Base-by-base conservation (phyloP, 192 early-diverging fungal species). In the Linnemannia hyalina region DNA sequence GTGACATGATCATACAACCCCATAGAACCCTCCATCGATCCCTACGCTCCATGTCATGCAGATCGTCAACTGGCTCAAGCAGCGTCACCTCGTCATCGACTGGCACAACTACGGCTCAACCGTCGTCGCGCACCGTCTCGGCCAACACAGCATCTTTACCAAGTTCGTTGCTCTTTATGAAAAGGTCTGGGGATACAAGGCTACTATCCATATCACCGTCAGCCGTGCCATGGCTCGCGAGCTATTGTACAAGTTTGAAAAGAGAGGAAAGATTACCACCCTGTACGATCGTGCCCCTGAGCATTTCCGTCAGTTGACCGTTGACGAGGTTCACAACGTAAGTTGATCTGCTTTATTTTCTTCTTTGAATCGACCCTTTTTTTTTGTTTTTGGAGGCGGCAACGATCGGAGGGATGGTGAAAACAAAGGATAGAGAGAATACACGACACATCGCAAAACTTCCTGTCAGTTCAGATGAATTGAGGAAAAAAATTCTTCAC, bases 31-130 rank as follows among this genome's bases (percentile, higher is more conserved):
- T 42, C 98, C 98, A 11, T 93, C 98, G 5, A 95, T 99, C 75
- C 98, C 98, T 2, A 98, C 97, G 10, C 91, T 99, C 70, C 47
- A 93, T 6, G 91, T 99, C 76, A 95, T 92, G 46, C 96, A 95
- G 36, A 69, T 94, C 6, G 90, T 95, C 18, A 89, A 91, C 41
- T 91, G 92, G 73, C 29, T 96, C 35, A 92, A 93, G n/a, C 89
- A 93, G 40, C 88, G 93, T 23, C 90, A 90, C 68, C 88, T 99
- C 7, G 90, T 99, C 65, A 96, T 99, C 60, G 98, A 99, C 88
- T 99, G 98, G 98, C 98, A 99, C 83, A 99, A 99, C 88, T 97
- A 97, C 86, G 98, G 98, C 32, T 95, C 94, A 82, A 95, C 97
- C 5, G 92, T 99, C 42, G 94, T 99, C 42, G 94, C 90, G 15